These are phyloP conservation scores for Aspergillus fructus DNA, from an alignment of 2,329 filamentous ascomycete species.

Conservation along the genomic window DNA sequence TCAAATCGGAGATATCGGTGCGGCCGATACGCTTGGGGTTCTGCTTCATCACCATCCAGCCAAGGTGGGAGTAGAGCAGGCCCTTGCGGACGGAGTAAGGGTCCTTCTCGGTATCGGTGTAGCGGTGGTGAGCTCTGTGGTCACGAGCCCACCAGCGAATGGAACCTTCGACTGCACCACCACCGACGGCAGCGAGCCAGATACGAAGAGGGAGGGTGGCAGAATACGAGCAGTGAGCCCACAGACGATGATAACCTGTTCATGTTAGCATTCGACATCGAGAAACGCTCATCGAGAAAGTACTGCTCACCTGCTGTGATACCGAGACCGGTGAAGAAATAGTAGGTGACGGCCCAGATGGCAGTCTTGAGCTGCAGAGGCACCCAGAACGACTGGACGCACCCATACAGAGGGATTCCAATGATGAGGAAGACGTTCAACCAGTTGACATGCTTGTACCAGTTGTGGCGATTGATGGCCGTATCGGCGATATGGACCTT, in stretches of 20 bases:
- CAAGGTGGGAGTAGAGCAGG: conserved; percentile 77
- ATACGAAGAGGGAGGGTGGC: conserved; percentile 73
- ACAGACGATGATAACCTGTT: conserved; percentile 74
- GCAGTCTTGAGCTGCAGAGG: conserved; percentile 71
- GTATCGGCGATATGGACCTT: conserved; percentile 85
- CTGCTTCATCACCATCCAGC: conserved; percentile 93
- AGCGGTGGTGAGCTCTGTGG: conserved; percentile 85
- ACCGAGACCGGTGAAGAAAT: conserved; percentile 79
- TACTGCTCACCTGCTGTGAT: conserved; percentile 67
- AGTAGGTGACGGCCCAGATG: conserved; percentile 73
- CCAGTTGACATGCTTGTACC: conserved; percentile 94
- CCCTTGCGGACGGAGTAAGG: conserved; percentile 90
- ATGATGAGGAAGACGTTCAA: conserved; percentile 81
- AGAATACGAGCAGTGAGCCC: conserved; percentile 83
- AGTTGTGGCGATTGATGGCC: conserved; percentile 77
- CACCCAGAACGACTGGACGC: conserved; percentile 74
- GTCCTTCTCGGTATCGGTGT: conserved; percentile 90
- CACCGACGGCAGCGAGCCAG: conserved; percentile 77
- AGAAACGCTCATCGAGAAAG: neutral
- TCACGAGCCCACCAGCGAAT: conserved; percentile 87
- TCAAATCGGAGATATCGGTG: conserved; percentile 83
- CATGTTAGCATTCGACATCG: conserved; percentile 3
- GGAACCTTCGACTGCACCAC: conserved; percentile 80
- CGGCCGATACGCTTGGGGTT: conserved; percentile 86
- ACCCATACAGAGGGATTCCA: conserved; percentile 71